These are phyloP conservation scores for Pleurotus platypus DNA, from an alignment of 768 basidiomycete genomes.

Conservation along the genomic window DNA sequence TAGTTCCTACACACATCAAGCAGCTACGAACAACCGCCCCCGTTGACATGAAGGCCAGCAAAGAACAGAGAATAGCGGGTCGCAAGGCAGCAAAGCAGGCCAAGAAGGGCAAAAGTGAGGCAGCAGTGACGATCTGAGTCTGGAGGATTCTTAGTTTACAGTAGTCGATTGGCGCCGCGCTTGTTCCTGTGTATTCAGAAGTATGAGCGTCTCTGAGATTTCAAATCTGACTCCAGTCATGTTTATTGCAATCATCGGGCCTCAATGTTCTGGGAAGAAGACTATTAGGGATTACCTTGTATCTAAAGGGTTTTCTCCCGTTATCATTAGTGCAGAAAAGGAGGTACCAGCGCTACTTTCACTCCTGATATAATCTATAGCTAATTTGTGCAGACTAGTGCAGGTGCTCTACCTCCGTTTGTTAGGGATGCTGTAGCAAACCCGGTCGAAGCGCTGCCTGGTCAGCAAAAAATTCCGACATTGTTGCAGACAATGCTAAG, in stretches of 20 bases:
- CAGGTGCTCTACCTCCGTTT: too few relatives aligned
- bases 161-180: too few relatives aligned
- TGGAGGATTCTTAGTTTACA: too few relatives aligned
- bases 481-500: too few relatives aligned
- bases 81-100: slow-evolving; percentile 44
- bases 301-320: slow-evolving; percentile 53
- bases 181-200: not conserved
- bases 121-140: not conserved
- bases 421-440: too few relatives aligned
- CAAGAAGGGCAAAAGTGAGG: slow-evolving; percentile 15
- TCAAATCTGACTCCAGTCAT: slow-evolving; percentile 27
- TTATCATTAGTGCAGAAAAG: slow-evolving; percentile 23
- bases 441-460: too few relatives aligned
- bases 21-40: slow-evolving; percentile 77
- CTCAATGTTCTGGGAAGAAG: slow-evolving; percentile 59
- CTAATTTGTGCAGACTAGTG: not conserved
- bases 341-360: not conserved
- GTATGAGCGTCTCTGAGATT: not conserved
- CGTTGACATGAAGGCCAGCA: slow-evolving; percentile 72
- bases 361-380: slow-evolving; percentile 6
- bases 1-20: slow-evolving; percentile 77
- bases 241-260: slow-evolving; percentile 69
- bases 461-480: too few relatives aligned
- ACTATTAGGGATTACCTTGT: slow-evolving; percentile 58
- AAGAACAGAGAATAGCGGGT: slow-evolving; percentile 49